Base-by-base conservation (phyloP, 352 stramenopile genomes). In the Globisporangium rhizosaccharum region DNA sequence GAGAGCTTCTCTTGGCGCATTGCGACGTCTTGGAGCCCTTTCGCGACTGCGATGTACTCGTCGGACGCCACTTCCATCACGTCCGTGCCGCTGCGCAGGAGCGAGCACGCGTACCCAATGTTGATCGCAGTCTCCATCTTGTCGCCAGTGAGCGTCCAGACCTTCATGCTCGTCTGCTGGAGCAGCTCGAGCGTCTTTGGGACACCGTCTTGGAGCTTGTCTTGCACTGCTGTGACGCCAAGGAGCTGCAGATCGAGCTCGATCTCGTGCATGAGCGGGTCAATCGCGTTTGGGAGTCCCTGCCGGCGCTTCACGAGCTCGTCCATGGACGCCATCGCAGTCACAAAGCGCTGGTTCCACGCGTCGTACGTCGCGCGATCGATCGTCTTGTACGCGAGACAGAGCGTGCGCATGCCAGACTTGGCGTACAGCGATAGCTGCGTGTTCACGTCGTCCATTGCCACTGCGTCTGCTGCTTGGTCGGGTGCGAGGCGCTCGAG, bases 41-140 rank as follows among this genome's bases (percentile, higher is more conserved):
- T 73, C 36, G 71, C 61, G 15, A 75, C 86, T n/a, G 78, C 79
- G 0, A 72, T 57, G 61, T 85, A 88, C 30, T 89, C 79, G 46
- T 81, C 75, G 18, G 75, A 80, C 1, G 57, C 69, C 28, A 92
- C 62, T 56, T 88, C 68, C 51, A 89, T 72, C 6, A 92, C 70
- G 20, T 94, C 75, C 68, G 94, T 98, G 11, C 77, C 63, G 56
- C 87, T 76, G 15, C 75, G 78, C 25, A 97, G 66, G 51, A 98
- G 58, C 18, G 87, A 84, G 55, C 84, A 96, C 17, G 89, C 86
- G 55, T 96, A 97, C n/a, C 86, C 93, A 67, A 98, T 98, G 59
- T 98, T 98, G 48, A 98, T 89, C 23, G 94, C 94, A 17, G 94
- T 98, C 68, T 98, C 93, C 65, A 93, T 82, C 71, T 98, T 98